Percentiles rank a stretch among this genome's conserved stretches.
Conservation (phyloP, 1,139 yeast genomes). For the Debaryomyces sp. region DNA sequence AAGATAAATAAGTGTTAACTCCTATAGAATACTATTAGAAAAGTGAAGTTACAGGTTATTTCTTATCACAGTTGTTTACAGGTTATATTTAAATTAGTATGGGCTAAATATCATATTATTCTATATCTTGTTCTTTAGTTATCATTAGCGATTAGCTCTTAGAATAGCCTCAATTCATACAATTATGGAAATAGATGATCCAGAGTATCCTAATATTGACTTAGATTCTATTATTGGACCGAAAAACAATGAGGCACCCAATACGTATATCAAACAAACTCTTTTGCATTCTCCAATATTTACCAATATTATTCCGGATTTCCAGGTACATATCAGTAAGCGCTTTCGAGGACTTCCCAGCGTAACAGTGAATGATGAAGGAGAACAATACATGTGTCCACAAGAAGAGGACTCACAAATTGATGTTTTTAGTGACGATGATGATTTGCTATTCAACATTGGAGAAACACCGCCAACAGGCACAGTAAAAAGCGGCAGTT, state of each 20-base stretch:
- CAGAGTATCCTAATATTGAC: constrained; percentile 14
- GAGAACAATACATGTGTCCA: constrained; percentile 38
- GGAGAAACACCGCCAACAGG: constrained; percentile 8
- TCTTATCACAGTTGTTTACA: constrained; percentile 5
- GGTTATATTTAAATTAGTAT: not conserved
- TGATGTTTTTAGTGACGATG: constrained; percentile 42
- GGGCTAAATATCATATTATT: not conserved
- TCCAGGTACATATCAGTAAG: constrained; percentile 36
- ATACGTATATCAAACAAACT: constrained; percentile 33
- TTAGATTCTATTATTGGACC: constrained; percentile 10
- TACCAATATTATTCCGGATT: constrained; percentile 33
- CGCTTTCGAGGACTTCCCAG: constrained; percentile 37
- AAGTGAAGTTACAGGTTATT: constrained; percentile 1
- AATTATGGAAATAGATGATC: constrained; percentile 12
- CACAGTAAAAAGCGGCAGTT: not conserved
- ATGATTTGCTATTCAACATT: constrained; percentile 17
- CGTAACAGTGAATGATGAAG: constrained; percentile 40
- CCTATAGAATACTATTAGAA: not conserved
- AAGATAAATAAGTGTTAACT: not conserved
- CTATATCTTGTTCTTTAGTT: not conserved
- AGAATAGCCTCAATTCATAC: not conserved
- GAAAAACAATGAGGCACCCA: constrained; percentile 2
- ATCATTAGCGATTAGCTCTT: not conserved
- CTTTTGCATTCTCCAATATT: constrained; percentile 41
- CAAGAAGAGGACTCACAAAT: constrained; percentile 45